Base-by-base conservation (phyloP, 2,329 filamentous ascomycete genomes). In the Grosmannia huntii region DNA sequence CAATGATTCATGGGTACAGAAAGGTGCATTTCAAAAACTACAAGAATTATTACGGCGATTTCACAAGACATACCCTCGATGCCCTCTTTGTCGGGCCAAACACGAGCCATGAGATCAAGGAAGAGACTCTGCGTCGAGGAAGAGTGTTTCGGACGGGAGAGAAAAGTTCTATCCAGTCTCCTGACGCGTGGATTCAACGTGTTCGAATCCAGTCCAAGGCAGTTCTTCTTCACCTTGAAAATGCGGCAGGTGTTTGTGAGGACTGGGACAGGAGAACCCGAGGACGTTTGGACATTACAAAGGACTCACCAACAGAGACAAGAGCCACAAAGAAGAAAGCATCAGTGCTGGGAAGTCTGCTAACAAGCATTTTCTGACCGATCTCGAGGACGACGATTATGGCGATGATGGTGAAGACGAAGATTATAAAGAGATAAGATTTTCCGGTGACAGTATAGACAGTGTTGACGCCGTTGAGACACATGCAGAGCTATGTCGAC, bases 21-120 rank as follows among this genome's bases (percentile, higher is more conserved):
- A 72, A 69, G 60, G 68, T 72, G 57, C 71, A 72, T 64, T 75
- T 74, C 57, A 72, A 74, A 61, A 68, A 71, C 62, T 75, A 73
- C 66, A 75, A 75, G 64, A 75, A 75, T 60, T 59, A 53, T n/a
- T 61, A 56, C 21, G 21, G 25, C n/a, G 52, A 56, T 73, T 71
- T 60, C 64, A 70, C 14, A 27, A 67, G 70, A n/a, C 70, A 73
- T 58, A 70, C 70, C 38, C 66, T 75, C 23, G 73, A 75, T 2
- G 72, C 73, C 19, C 66, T 75, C 5, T 33, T 54, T 10, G 27
- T 54, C 12, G 52, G 28, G 31, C 51, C 28, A n/a, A 31, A 53
- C 21, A 36, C 41, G 33, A 4, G 28, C 52, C 27, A 55, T 46
- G 51, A 51, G 33, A 52, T 60, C 11, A 65, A 59, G 50, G 62